Conservation (phyloP, 306 rosid species). For the Astragalus membranaceus region DNA sequence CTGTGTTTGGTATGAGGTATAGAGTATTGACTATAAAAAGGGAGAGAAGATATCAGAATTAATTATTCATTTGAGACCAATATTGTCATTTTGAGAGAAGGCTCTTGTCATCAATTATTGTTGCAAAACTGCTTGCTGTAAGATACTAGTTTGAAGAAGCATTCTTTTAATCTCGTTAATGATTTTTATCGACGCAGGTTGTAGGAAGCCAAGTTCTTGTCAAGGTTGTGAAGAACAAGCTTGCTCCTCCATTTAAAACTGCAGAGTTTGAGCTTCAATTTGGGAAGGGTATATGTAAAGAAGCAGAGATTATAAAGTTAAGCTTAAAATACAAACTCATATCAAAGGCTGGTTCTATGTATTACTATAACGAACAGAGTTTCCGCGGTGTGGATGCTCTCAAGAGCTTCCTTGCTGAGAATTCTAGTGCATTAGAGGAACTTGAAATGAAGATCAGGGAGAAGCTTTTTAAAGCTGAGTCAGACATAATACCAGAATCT, state of each 20-base stretch:
- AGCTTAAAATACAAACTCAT: conserved; percentile 59
- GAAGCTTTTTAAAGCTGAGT: conserved; percentile 37
- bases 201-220: conserved; percentile 77
- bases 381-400: conserved; percentile 67
- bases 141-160: no score
- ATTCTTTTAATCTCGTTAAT: not conserved
- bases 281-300: conserved; percentile 78
- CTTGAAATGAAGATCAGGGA: conserved; percentile 54
- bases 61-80: not conserved
- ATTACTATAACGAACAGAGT: conserved; percentile 32
- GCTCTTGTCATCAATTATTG: not conserved
- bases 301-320: conserved; percentile 56
- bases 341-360: conserved; percentile 43
- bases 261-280: conserved; percentile 83
- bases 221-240: conserved; percentile 95
- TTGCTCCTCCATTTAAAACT: conserved; percentile 81
- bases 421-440: conserved; percentile 42
- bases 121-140: not conserved
- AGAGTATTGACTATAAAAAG: not conserved
- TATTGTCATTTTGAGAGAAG: not conserved
- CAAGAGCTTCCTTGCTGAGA: conserved; percentile 52
- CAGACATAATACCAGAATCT: conserved; percentile 28
- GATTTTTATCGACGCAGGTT: conserved; percentile 36
- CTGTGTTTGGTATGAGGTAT: not conserved
- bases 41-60: not conserved